phyloP scores from a whole-genome alignment of 75 land plant genomes.

The Adiantum capillusveneris region DNA sequence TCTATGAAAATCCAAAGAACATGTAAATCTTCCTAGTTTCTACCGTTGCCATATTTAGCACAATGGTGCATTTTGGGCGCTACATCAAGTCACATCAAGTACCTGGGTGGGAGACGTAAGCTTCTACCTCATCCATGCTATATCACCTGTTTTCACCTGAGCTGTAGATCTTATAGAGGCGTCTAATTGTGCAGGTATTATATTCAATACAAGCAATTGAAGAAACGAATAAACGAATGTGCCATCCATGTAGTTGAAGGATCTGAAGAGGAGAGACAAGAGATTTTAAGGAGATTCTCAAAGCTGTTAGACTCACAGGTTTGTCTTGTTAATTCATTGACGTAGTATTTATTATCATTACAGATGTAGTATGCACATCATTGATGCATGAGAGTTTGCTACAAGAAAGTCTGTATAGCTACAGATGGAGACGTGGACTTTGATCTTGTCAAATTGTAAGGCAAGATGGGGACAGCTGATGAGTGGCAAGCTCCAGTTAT shows the following conservation, averaged over 20 bases:
- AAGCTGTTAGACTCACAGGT: conserved; percentile 31
- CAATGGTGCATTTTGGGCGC: conserved; percentile 37
- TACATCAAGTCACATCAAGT: conserved; percentile 21
- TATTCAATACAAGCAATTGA: conserved; percentile 33
- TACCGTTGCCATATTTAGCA: not conserved
- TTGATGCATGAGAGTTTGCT: too few relatives aligned
- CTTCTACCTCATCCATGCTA: not conserved
- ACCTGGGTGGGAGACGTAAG: conserved; percentile 37
- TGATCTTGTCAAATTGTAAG: too few relatives aligned
- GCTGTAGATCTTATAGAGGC: not conserved
- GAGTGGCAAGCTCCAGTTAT: too few relatives aligned
- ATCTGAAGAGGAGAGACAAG: conserved; percentile 26
- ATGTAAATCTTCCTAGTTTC: too few relatives aligned
- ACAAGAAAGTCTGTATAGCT: too few relatives aligned
- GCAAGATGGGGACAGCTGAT: too few relatives aligned
- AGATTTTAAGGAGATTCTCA: conserved; percentile 24
- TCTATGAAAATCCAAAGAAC: too few relatives aligned
- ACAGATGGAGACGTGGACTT: too few relatives aligned
- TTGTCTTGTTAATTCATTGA: not conserved
- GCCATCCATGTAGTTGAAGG: conserved; percentile 13
- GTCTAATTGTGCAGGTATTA: conserved; percentile 13
- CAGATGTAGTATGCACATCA: too few relatives aligned
- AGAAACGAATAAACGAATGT: conserved; percentile 27
- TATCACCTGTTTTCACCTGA: not conserved
- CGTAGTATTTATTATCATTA: too few relatives aligned